Percentiles rank a stretch among this genome's conserved stretches.
Conservation (phyloP, 2,329 filamentous ascomycete species). For the Verticillium dahliae region DNA sequence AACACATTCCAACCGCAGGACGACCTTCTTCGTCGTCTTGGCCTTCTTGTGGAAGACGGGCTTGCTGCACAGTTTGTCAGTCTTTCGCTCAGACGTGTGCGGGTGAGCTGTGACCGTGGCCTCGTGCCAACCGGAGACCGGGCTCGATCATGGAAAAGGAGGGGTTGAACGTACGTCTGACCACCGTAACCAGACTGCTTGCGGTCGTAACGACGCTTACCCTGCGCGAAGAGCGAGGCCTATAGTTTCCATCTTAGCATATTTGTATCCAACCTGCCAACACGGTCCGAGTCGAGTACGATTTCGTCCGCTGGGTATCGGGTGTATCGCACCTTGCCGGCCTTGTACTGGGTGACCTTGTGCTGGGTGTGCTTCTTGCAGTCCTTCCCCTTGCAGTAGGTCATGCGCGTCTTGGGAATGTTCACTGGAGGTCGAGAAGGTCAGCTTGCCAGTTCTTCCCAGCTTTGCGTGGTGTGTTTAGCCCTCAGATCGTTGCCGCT, state of each 20-base stretch:
- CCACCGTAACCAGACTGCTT: constrained; percentile 99
- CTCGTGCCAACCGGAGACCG: neutral
- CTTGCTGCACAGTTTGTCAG: constrained; percentile 43
- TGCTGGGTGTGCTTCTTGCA: constrained; percentile 89
- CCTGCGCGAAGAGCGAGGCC: constrained; percentile 93
- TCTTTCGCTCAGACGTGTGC: neutral
- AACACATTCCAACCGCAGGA: constrained; percentile 96
- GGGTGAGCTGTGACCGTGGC: neutral
- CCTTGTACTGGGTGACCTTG: constrained; percentile 96
- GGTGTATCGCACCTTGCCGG: constrained; percentile 62
- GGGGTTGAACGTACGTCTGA: constrained; percentile 58
- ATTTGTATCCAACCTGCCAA: neutral
- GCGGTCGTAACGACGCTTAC: constrained; percentile 99
- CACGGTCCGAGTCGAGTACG: neutral
- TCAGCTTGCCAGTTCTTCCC: constrained; percentile 16
- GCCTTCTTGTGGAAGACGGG: constrained; percentile 99
- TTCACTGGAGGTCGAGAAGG: constrained; percentile 63
- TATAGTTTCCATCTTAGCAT: constrained; percentile 20
- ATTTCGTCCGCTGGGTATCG: constrained; percentile 10
- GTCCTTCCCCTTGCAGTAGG: constrained; percentile 95
- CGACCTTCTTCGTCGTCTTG: constrained; percentile 99
- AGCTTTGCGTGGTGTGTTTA: neutral
- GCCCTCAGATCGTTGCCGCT: neutral
- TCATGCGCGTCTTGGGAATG: constrained; percentile 96
- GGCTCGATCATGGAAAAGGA: neutral